These are phyloP conservation scores for Apiospora malaysiana DNA, from an alignment of 2,329 filamentous ascomycete species.

Conservation along the genomic window DNA sequence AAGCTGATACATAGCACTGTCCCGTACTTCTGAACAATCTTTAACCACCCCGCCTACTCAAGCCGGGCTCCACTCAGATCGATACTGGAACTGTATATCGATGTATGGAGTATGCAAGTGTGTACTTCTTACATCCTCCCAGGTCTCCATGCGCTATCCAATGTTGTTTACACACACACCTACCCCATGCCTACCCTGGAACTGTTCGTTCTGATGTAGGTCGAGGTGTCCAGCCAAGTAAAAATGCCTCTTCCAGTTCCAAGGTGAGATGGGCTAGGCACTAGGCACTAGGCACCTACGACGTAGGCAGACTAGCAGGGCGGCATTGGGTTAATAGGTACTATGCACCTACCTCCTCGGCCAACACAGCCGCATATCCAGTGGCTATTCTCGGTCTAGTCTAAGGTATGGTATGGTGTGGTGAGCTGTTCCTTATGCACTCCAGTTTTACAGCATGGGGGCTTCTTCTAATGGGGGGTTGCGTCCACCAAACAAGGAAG, in stretches of 20 bases:
- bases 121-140: neutral
- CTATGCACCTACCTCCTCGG: neutral
- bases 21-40: neutral
- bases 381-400: slow-evolving; percentile 10
- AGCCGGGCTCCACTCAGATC: neutral
- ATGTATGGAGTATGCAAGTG: neutral
- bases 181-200: neutral
- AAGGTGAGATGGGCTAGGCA: slow-evolving; percentile 12
- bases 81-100: neutral
- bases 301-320: neutral
- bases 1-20: slow-evolving; percentile 8
- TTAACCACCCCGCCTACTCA: neutral
- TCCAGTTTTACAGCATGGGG: slow-evolving; percentile 15
- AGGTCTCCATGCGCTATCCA: neutral
- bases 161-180: neutral
- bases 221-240: neutral
- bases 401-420: slow-evolving; percentile 1
- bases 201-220: neutral
- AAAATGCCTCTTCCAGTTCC: slow-evolving; percentile 1
- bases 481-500: neutral
- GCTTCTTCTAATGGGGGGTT: slow-evolving; percentile 4
- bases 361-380: slow-evolving; percentile 11
- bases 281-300: neutral
- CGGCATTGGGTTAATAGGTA: slow-evolving; percentile 5
- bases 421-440: slow-evolving; percentile 16